These are phyloP conservation scores for Eucalyptus rudis DNA, from an alignment of 345 rosid genomes.

Conservation along the genomic window DNA sequence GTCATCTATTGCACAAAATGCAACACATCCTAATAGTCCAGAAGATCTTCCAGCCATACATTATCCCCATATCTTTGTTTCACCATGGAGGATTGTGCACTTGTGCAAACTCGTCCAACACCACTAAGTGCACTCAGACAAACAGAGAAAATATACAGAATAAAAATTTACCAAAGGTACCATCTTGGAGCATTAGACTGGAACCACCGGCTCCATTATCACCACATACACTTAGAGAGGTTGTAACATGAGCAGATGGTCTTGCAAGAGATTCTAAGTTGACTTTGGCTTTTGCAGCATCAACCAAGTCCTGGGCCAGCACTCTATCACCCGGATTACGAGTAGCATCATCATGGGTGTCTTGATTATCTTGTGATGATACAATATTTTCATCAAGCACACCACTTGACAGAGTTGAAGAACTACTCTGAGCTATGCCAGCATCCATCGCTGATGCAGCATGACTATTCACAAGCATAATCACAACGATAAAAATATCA, in stretches of 20 bases:
- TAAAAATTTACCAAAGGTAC: constrained; percentile 8
- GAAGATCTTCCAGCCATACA: neutral
- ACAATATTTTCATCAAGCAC: constrained; percentile 18
- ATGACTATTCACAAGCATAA: constrained; percentile 4
- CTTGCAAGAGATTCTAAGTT: neutral
- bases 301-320: constrained; percentile 6
- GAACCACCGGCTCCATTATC: constrained; percentile 6
- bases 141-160: neutral
- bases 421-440: constrained; percentile 5
- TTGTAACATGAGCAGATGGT: constrained; percentile 10
- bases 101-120: neutral
- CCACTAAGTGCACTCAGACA: neutral
- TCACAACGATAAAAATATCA: neutral
- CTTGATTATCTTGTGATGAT: constrained; percentile 9
- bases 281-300: constrained; percentile 4
- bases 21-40: neutral
- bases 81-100: neutral
- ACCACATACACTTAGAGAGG: constrained; percentile 2
- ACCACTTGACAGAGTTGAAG: constrained; percentile 11
- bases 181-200: constrained; percentile 1
- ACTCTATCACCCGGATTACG: neutral
- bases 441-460: constrained; percentile 14
- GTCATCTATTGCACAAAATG: neutral
- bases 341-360: constrained; percentile 1
- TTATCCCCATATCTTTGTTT: neutral